Percentiles rank a stretch among this genome's conserved stretches.
Conservation (phyloP, 2,329 filamentous ascomycete genomes). For the Lachnum nothofagi region DNA sequence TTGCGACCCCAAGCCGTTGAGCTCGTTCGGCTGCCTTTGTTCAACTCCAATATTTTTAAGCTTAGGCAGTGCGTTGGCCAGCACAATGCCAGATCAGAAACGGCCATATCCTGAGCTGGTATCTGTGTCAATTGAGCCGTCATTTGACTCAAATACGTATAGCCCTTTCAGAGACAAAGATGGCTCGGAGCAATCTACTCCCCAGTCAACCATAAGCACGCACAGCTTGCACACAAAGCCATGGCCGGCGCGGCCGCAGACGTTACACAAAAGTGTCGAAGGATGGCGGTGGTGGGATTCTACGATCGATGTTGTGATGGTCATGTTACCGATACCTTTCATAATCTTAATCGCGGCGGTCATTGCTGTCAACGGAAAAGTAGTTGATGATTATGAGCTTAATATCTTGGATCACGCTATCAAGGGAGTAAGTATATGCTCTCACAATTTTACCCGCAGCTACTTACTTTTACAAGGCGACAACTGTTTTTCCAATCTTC, state of each 20-base stretch:
- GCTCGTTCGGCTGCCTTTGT: no score
- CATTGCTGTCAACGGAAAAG: constrained; percentile 16
- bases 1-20: no score
- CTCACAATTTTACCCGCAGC: not conserved
- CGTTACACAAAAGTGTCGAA: constrained; percentile 12
- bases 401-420: constrained; percentile 16
- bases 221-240: constrained; percentile 20
- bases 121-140: not conserved
- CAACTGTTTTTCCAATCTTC: constrained; percentile 30
- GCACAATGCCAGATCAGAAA: constrained; percentile 4
- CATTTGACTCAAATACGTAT: not conserved
- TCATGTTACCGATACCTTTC: constrained; percentile 21
- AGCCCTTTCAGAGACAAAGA: constrained; percentile 7
- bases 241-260: constrained; percentile 22
- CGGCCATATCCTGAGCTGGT: not conserved
- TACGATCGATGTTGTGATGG: constrained; percentile 14
- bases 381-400: constrained; percentile 10
- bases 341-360: constrained; percentile 18
- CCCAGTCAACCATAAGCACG: constrained; percentile 9
- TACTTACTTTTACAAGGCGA: constrained; percentile 12
- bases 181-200: constrained; percentile 13
- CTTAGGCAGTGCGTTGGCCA: not conserved
- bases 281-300: constrained; percentile 19
- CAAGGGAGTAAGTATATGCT: constrained; percentile 17
- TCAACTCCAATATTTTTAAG: no score